Evolutionary conservation across 192 early-diverging fungal species (phyloP).

Genomic region (Cetraspora pellucida): DNA sequence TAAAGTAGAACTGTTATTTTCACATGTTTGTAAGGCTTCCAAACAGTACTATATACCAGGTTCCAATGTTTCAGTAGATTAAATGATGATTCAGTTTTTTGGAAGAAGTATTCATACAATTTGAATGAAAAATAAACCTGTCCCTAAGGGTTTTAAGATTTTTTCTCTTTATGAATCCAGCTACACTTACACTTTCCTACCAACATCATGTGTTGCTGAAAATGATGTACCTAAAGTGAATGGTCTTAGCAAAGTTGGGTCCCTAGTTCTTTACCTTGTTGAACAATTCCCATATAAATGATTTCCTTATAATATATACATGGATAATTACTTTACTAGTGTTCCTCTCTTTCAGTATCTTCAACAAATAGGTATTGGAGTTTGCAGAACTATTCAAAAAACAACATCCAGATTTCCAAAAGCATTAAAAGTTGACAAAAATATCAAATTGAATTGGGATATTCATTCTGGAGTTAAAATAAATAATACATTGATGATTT

Average conservation of each 20-base stretch:
- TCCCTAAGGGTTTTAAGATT: background rate
- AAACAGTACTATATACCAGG: too few species aligned
- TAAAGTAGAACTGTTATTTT: background rate
- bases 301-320: background rate
- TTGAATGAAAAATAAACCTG: background rate
- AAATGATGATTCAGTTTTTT: background rate
- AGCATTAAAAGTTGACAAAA: background rate
- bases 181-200: background rate
- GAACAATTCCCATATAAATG: background rate
- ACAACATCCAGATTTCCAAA: background rate
- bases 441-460: constrained; percentile 29
- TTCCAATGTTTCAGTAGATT: too few species aligned
- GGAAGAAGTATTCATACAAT: background rate
- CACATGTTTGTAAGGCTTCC: background rate
- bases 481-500: constrained; percentile 10
- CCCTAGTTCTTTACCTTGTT: background rate
- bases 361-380: background rate
- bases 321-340: background rate
- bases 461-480: constrained; percentile 16
- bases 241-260: background rate
- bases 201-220: background rate
- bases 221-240: background rate
- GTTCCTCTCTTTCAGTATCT: background rate
- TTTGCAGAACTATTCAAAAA: background rate
- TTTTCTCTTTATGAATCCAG: background rate